These are phyloP conservation scores for Metschnikowia anglica DNA, from an alignment of 805 yeast genomes.

Conservation along the genomic window DNA sequence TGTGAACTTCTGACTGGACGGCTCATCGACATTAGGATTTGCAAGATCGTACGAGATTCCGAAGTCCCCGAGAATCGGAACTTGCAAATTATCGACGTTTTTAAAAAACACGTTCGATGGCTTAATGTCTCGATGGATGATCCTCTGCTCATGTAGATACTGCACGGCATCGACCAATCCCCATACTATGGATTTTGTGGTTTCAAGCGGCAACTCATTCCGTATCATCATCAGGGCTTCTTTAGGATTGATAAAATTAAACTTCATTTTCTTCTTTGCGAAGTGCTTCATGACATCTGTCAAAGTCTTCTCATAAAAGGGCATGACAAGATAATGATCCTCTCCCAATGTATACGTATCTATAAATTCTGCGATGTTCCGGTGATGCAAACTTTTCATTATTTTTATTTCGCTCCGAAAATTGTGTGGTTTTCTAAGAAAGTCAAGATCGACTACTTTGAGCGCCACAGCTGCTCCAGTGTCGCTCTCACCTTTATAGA, in stretches of 20 bases:
- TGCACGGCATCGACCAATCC: conserved; percentile 26
- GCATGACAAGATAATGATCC: conserved; percentile 36
- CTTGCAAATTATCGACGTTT: conserved; percentile 19
- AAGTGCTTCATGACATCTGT: conserved; percentile 24
- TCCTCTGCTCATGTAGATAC: conserved; percentile 32
- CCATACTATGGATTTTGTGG: conserved; percentile 16
- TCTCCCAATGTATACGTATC: conserved; percentile 27
- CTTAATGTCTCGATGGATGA: conserved; percentile 45
- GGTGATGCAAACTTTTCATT: conserved; percentile 22
- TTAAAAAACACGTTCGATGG: conserved; percentile 36
- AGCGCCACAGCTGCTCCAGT: conserved; percentile 25
- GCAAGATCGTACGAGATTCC: conserved; percentile 47
- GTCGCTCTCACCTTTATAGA: conserved; percentile 28
- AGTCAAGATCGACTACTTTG: conserved; percentile 40
- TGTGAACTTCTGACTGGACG: conserved; percentile 40
- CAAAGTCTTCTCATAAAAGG: conserved; percentile 30
- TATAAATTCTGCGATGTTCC: conserved; percentile 19
- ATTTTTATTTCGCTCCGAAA: conserved; percentile 32
- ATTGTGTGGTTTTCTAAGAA: conserved; percentile 37
- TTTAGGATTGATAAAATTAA: conserved; percentile 26
- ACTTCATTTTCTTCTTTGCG: conserved; percentile 24
- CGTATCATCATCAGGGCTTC: conserved; percentile 12
- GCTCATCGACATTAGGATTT: conserved; percentile 36
- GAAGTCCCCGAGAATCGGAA: conserved; percentile 56
- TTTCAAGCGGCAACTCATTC: conserved; percentile 18